Evolutionary conservation across 768 basidiomycete species (phyloP), one percentile per base, ranked within the genome.

Genomic region (Lactarius deliciosus): DNA sequence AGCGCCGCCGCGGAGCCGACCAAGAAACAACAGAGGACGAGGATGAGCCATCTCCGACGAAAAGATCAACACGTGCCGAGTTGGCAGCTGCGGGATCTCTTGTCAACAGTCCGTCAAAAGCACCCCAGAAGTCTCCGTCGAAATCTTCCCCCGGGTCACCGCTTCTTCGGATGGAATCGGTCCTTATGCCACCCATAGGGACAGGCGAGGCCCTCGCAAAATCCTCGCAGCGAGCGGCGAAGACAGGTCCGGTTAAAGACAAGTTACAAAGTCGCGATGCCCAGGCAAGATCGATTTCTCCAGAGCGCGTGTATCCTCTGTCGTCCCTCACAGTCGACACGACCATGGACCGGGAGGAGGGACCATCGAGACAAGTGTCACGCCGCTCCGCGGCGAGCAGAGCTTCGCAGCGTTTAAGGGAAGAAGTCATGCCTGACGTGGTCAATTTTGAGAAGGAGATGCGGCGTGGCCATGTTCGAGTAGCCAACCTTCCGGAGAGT

Each of bases 381-480:
- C 69, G 57, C 75, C 86, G 81, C 71, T 79, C 77, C 70, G 94
- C 80, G 73, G 85, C 78, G 67, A 86, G 73, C 76, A 84, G 77
- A 62, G 85, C 85, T 10, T 78, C 75, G 4, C 76, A 77, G 59
- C 77, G 77, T 50, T 70, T 86, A 57, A 79, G 78, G 54, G 78
- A 83, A 9, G 77, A 79, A 60, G 78, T 94, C 64, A 93, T 94
- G 87, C 92, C 92, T 0, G 92, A 94, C 70, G 80, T 92, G 3
- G 69, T 87, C 47, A 83, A 79, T 64, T 94, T 81, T 72, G 85
- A 92, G 74, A 83, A 83, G 70, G 87, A 94, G 77, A 80, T 84
- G 79, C 83, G 83, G 70, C 70, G 70, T 2, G 76, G 77, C 22
- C 57, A 69, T 22, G 75, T 79, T 41, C 73, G 73, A 40, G 66